A percentile compares a stretch with the other conserved stretches of the same genome.
Conservation (phyloP, 2,329 filamentous ascomycete genomes). For the Pseudocercospora musae region DNA sequence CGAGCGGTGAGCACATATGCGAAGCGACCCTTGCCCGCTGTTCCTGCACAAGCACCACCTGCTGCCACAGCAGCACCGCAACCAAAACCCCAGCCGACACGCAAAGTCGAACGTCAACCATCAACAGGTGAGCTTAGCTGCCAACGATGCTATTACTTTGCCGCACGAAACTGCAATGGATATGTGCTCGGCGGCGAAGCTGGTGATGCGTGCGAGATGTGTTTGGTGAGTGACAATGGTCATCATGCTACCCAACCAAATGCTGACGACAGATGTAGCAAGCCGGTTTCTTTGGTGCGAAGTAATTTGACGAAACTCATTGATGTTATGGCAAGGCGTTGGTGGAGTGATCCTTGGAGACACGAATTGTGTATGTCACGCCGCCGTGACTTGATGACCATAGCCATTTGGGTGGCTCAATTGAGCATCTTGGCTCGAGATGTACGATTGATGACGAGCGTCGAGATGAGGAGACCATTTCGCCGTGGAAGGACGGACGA, state of each 20-base stretch:
- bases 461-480: slow-evolving; percentile 1
- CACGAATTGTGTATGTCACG: background rate
- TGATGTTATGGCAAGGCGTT: slow-evolving; percentile 9
- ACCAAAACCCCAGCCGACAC: slow-evolving; percentile 1
- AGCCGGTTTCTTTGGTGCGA: slow-evolving; percentile 33
- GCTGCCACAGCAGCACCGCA: background rate
- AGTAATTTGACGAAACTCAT: slow-evolving; percentile 9
- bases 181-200: slow-evolving; percentile 35
- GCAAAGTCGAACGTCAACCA: slow-evolving; percentile 11
- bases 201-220: slow-evolving; percentile 36
- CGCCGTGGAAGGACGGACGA: background rate
- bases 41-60: slow-evolving; percentile 13
- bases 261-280: slow-evolving; percentile 22
- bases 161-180: slow-evolving; percentile 36
- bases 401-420: background rate
- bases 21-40: slow-evolving; percentile 21
- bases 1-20: slow-evolving; percentile 22
- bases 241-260: background rate
- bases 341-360: background rate
- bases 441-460: background rate
- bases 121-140: slow-evolving; percentile 32
- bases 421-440: background rate
- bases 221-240: slow-evolving; percentile 24
- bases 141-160: slow-evolving; percentile 38
- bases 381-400: background rate